phyloP scores from a whole-genome alignment of 345 rosid species.

The Eucalyptus brandiana region DNA sequence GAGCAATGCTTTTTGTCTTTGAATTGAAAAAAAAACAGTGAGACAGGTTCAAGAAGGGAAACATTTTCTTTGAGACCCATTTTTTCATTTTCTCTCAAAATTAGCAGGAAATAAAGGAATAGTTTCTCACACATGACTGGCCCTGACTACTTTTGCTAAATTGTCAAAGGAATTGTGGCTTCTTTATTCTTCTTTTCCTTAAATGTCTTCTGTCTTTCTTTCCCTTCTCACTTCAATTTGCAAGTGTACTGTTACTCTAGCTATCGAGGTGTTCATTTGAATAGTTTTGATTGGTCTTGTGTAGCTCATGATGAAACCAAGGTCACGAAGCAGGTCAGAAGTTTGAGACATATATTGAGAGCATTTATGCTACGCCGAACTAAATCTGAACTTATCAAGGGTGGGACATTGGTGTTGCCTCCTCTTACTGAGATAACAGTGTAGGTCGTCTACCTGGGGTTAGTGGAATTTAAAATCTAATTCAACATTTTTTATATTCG shows the following conservation, averaged over 20 bases:
- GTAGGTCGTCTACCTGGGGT: constrained; percentile 14
- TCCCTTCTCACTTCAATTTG: background rate
- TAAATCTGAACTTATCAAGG: constrained; percentile 56
- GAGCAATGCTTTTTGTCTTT: background rate
- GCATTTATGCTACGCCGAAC: constrained; percentile 91
- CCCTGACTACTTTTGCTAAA: background rate
- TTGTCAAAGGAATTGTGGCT: background rate
- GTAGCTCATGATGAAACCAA: constrained; percentile 25
- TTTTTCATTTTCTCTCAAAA: background rate
- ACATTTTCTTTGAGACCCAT: background rate
- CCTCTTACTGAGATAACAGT: constrained; percentile 80
- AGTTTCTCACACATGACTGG: background rate
- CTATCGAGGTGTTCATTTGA: background rate
- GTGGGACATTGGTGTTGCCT: constrained; percentile 65
- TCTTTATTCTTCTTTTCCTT: background rate
- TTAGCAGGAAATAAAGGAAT: background rate
- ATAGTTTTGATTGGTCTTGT: background rate
- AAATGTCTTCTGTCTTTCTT: background rate
- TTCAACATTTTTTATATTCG: background rate
- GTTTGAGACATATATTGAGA: constrained; percentile 40
- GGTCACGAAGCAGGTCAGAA: constrained; percentile 31
- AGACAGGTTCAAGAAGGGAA: background rate
- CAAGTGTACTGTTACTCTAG: background rate
- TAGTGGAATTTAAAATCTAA: background rate
- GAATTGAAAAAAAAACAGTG: background rate